phyloP scores from a whole-genome alignment of 257 asterid genomes.

The Primulina huaijiensis region DNA sequence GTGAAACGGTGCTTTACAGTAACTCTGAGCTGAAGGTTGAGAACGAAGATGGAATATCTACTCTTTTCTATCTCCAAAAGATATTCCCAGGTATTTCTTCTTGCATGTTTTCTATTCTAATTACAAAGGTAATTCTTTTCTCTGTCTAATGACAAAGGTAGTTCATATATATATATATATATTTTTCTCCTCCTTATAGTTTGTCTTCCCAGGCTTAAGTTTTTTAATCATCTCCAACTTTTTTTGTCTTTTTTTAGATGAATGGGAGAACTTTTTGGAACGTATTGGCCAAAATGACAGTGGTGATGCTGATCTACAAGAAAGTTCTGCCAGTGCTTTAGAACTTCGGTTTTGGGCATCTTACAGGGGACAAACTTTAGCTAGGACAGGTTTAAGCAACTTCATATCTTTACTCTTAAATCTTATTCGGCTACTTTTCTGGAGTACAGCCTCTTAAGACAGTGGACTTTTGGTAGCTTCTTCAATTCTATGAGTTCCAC shows the following conservation, averaged over 20 bases:
- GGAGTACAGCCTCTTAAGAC: conserved; percentile 8
- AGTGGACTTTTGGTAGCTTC: conserved; percentile 1
- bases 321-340: conserved; percentile 62
- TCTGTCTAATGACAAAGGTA: too few species aligned
- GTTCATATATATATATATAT: too few species aligned
- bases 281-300: conserved; percentile 69
- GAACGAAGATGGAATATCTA: conserved; percentile 98
- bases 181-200: too few species aligned
- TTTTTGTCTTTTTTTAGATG: conserved; percentile 45
- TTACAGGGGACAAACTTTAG: conserved; percentile 95
- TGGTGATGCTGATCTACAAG: conserved; percentile 80
- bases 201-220: conserved; percentile 5
- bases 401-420: conserved; percentile 7
- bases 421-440: conserved; percentile 13
- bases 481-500: conserved; percentile 12
- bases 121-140: background rate
- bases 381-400: conserved; percentile 72
- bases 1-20: conserved; percentile 98
- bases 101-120: conserved; percentile 14
- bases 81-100: conserved; percentile 78
- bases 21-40: conserved; percentile 80
- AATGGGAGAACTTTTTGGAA: conserved; percentile 95
- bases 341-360: conserved; percentile 99
- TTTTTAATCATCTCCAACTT: conserved; percentile 12
- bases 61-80: conserved; percentile 89